These are phyloP conservation scores for Fusarium beomiforme DNA, from an alignment of 2,329 filamentous ascomycete genomes.

Conservation along the genomic window DNA sequence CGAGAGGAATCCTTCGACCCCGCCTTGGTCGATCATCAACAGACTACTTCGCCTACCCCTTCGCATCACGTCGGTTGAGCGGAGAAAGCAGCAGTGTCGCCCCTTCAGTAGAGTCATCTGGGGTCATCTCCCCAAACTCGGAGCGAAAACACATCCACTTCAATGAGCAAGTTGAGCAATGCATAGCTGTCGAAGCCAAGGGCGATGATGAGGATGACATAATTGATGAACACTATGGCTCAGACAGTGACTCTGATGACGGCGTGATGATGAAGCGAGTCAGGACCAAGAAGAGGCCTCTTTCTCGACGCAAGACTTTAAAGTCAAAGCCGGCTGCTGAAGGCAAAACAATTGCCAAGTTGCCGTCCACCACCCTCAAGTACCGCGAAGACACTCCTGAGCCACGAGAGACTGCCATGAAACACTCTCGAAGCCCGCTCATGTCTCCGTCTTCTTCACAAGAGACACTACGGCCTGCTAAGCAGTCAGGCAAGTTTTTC, in stretches of 20 bases:
- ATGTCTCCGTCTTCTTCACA: conserved; percentile 82
- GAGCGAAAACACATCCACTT: conserved; percentile 93
- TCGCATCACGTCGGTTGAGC: conserved; percentile 69
- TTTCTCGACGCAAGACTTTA: conserved; percentile 49
- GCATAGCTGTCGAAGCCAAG: conserved; percentile 91
- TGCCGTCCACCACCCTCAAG: conserved; percentile 89
- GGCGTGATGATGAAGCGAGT: conserved; percentile 84
- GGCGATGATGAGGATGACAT: conserved; percentile 79
- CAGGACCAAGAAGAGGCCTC: conserved; percentile 65
- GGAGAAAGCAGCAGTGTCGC: conserved; percentile 70
- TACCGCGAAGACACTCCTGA: conserved; percentile 82
- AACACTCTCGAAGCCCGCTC: conserved; percentile 64
- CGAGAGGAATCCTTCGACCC: conserved; percentile 61
- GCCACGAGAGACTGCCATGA: conserved; percentile 68
- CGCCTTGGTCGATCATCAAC: conserved; percentile 71
- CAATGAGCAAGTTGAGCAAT: conserved; percentile 94
- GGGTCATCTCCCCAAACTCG: conserved; percentile 68
- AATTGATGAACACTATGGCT: conserved; percentile 61
- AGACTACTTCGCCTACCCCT: conserved; percentile 74
- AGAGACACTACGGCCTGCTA: conserved; percentile 80
- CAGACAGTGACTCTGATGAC: conserved; percentile 78
- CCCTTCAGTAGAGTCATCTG: conserved; percentile 76
- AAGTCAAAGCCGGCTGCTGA: conserved; percentile 61
- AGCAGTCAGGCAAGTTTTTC: conserved; percentile 71
- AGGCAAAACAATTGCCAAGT: conserved; percentile 86